Base-by-base conservation (phyloP, 2,329 filamentous ascomycete species). In the Xenoacremonium recifei region DNA sequence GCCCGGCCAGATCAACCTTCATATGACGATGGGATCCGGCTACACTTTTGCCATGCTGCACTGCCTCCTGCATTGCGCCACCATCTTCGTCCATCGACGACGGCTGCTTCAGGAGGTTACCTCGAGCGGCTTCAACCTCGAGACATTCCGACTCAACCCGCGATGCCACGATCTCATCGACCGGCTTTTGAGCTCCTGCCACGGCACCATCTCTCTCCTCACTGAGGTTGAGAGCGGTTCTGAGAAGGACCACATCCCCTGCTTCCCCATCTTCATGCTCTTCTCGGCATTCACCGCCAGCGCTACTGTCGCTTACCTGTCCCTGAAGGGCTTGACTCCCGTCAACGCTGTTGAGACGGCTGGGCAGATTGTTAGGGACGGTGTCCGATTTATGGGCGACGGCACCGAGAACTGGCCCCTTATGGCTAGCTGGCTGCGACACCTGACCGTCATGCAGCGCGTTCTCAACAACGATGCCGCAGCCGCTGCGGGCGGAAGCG, bases 11-110 rank as follows among this genome's bases (percentile, higher is more conserved):
- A 78, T 82, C 57, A 77, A 74, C 54, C 66, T 81, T 5, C 79
- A 82, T 60, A 80, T 82, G 56, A 81, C 79, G 16, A 82, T 82
- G 79, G 79, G 79, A 25, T 80, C 77, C 33, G 79, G 79, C 41
- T 79, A 77, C 53, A 81, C 77, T 0, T 82, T 79, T 56, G 77
- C 79, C 48, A 79, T 82, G 75, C 70, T 82, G 37, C 79, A 82
- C 60, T 80, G 75, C 42, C 71, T 82, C 17, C 67, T 82, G 16
- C 77, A 82, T 57, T 81, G 77, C 53, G 75, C 77, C 9, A 78
- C 75, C 20, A 76, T 82, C 48, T 81, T 82, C 58, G 75, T 81
- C 35, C 77, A 80, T 56, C 76, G 79, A 7, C 76, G 79, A 18
- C 72, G 76, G 36, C 74, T 82, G 29, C 66, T 82, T 32, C 78